A percentile compares a stretch with the other conserved stretches of the same genome.
Evolutionary conservation across 2,329 filamentous ascomycete species (phyloP).

Genomic region (Xylariaceae sp.): DNA sequence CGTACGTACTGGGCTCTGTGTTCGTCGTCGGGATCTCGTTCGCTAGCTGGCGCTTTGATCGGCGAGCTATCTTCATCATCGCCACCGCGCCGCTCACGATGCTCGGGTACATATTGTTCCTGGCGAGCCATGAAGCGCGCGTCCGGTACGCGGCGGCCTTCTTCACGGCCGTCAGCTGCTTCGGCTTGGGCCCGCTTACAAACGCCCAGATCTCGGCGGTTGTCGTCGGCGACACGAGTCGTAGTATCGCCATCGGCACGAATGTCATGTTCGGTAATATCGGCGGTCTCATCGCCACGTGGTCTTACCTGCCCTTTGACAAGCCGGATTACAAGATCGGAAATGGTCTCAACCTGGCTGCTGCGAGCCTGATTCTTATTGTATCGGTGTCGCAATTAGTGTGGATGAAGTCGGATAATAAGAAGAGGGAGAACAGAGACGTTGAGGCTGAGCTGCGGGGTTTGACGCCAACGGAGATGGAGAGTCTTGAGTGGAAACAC

Average conservation of each 20-base stretch:
- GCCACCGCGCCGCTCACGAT: conserved; percentile 59
- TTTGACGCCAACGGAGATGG: conserved; percentile 44
- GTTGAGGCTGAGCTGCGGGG: conserved; percentile 51
- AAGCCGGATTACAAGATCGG: conserved; percentile 64
- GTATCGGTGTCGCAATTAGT: conserved; percentile 43
- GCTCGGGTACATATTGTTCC: conserved; percentile 66
- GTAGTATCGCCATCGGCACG: conserved; percentile 61
- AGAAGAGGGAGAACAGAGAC: conserved; percentile 47
- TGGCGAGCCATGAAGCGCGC: conserved; percentile 48
- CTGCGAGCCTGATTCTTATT: conserved; percentile 49
- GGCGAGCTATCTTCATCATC: conserved; percentile 58
- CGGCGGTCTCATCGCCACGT: conserved; percentile 64
- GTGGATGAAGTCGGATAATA: conserved; percentile 61
- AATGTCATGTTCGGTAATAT: conserved; percentile 70
- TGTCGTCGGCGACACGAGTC: conserved; percentile 66
- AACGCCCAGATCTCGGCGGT: conserved; percentile 67
- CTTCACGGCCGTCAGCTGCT: conserved; percentile 61
- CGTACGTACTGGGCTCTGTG: conserved; percentile 64
- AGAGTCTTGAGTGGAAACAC: conserved; percentile 59
- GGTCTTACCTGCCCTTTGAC: conserved; percentile 61
- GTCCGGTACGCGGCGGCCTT: conserved; percentile 69
- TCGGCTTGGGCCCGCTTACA: conserved; percentile 59
- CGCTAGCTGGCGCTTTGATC: conserved; percentile 57
- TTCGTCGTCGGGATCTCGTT: conserved; percentile 61
- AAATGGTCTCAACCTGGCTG: conserved; percentile 65